phyloP scores from a whole-genome alignment of 2,329 filamentous ascomycete genomes.

The Neofusicoccum laricinum region DNA sequence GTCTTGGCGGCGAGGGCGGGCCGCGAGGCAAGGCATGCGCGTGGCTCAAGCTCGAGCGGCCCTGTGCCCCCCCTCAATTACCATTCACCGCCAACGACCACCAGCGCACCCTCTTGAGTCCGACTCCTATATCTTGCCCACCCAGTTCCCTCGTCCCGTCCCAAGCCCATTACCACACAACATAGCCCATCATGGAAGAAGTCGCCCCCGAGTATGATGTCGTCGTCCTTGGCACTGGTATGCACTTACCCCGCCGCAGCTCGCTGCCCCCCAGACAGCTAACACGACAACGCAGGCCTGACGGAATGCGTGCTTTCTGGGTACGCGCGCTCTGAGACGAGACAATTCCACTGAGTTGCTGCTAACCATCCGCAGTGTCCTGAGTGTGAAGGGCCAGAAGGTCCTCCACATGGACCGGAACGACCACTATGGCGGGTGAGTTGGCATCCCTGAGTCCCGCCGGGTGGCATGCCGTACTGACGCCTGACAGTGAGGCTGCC shows the following conservation, averaged over 20 bases:
- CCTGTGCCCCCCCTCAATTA: slow-evolving; percentile 13
- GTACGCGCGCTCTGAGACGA: slow-evolving; percentile 48
- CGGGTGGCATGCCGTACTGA: slow-evolving; percentile 21
- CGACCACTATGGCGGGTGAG: slow-evolving; percentile 95
- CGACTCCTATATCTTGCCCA: slow-evolving; percentile 15
- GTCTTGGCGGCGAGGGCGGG: slow-evolving; percentile 15
- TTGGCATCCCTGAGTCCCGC: slow-evolving; percentile 16
- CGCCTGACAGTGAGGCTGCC: slow-evolving; percentile 71
- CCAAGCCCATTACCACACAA: slow-evolving; percentile 1
- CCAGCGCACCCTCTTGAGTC: slow-evolving; percentile 15
- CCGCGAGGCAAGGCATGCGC: slow-evolving; percentile 6
- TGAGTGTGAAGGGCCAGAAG: slow-evolving; percentile 98
- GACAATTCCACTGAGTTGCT: background rate
- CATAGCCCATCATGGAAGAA: slow-evolving; percentile 74
- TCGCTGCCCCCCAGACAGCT: slow-evolving; percentile 28
- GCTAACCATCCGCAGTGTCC: slow-evolving; percentile 58
- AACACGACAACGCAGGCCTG: slow-evolving; percentile 61
- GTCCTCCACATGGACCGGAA: slow-evolving; percentile 98
- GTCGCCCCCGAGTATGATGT: slow-evolving; percentile 99
- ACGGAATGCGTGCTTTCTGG: slow-evolving; percentile 99
- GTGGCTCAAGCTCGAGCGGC: slow-evolving; percentile 16
- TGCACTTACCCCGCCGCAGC: slow-evolving; percentile 39
- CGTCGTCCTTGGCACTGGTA: slow-evolving; percentile 96
- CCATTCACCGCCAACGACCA: slow-evolving; percentile 16
- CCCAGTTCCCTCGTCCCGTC: slow-evolving; percentile 3